Base-by-base conservation (phyloP, 768 basidiomycete species). In the Hygrocybe punicea region DNA sequence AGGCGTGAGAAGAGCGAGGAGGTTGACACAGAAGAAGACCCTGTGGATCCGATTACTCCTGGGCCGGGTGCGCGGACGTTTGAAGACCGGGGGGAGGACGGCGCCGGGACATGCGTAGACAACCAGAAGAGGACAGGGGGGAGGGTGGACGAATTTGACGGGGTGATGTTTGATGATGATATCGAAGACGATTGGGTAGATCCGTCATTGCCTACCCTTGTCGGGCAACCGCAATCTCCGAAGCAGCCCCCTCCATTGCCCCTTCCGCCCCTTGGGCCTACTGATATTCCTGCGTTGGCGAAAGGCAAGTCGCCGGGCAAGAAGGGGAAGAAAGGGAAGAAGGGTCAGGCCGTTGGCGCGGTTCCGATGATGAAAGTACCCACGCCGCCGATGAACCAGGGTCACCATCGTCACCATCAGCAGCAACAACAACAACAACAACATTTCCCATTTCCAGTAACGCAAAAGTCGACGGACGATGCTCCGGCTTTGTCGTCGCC, bases 131-230 rank as follows among this genome's bases (percentile, higher is more conserved):
- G 59, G 23, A 58, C 53, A 34, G 60, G 66, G 19, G 63, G 67
- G 52, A 67, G 62, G 40, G 72, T 67, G 10, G 73, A 75, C 6
- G 66, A 65, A 3, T 67, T 70, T 29, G 29, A 29, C 29, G 29
- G 29, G 4, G 4, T 4, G 8, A 29, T 8, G 29, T 29, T 29
- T 39, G 67, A 69, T 16, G 74, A 70, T 24, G 73, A 79, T 60
- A 79, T 80, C 37, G 80, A 81, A 60, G 80, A 81, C 58, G 79
- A 79, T 55, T 91, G 89, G 89, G 80, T 89, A 8, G 87, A 87
- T 50, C 84, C 89, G 0, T 80, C 83, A 23, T 56, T 81, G 56
- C 77, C 84, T 29, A 29, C 29, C 29, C 29, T 29, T 4, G 29
- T 29, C 67, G 66, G 57, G 19, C 57, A 29, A 16, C 49, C 24